A percentile compares a stretch with the other conserved stretches of the same genome.
Evolutionary conservation across 2,329 filamentous ascomycete genomes (phyloP).

Genomic region (Falciphora oryzae): DNA sequence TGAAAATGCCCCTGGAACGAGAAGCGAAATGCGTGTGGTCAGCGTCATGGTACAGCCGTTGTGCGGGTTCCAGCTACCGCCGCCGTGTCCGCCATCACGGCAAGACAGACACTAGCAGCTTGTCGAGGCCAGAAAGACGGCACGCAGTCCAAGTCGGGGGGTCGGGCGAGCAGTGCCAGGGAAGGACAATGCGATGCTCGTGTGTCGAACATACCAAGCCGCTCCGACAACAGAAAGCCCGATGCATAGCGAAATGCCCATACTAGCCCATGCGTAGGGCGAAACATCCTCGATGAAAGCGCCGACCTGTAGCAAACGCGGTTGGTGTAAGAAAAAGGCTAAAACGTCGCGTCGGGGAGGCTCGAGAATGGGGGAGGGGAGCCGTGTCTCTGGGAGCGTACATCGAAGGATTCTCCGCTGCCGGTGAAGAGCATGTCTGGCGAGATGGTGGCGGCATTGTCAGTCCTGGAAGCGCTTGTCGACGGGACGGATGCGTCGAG

Average conservation of each 20-base stretch:
- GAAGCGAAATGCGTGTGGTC: neutral
- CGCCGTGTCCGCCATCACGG: neutral
- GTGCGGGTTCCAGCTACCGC: neutral
- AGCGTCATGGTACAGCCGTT: neutral
- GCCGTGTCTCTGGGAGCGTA: slow-evolving; percentile 41
- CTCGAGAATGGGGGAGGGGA: slow-evolving; percentile 1
- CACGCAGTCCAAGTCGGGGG: too few species aligned
- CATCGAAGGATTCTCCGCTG: slow-evolving; percentile 90
- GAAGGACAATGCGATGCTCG: neutral
- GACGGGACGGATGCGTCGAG: slow-evolving; percentile 17
- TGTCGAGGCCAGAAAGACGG: too few species aligned
- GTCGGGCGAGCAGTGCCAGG: neutral
- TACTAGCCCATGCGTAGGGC: slow-evolving; percentile 85
- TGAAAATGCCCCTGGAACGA: slow-evolving; percentile 86
- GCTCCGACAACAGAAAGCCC: slow-evolving; percentile 94
- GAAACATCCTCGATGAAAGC: slow-evolving; percentile 91
- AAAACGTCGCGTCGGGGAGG: slow-evolving; percentile 11
- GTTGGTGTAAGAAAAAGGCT: slow-evolving; percentile 21
- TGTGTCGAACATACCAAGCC: slow-evolving; percentile 66
- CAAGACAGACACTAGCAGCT: neutral
- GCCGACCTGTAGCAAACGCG: slow-evolving; percentile 59
- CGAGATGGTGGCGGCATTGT: slow-evolving; percentile 1
- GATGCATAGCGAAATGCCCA: slow-evolving; percentile 92
- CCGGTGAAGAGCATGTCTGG: slow-evolving; percentile 98
- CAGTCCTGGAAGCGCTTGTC: slow-evolving; percentile 9